Evolutionary conservation across 2,329 filamentous ascomycete genomes (phyloP), one percentile per base, ranked within the genome.

Genomic region (Neoarthrinium moseri): DNA sequence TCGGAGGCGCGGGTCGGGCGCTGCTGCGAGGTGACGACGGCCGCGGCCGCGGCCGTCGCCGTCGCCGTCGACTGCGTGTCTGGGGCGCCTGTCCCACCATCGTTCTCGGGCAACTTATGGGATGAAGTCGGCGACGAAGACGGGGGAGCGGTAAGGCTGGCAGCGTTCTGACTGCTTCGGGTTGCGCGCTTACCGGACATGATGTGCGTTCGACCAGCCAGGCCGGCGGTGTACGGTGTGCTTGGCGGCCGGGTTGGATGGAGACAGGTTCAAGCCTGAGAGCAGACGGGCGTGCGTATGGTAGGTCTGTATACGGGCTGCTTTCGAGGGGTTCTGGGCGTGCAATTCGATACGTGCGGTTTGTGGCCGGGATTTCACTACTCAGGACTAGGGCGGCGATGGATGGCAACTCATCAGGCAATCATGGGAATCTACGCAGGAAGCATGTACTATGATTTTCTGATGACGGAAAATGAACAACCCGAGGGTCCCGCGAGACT

Each of bases 141-240:
- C 21, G 29, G 40, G n/a, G 30, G 29, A 36, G 29, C 22, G 15
- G 42, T 20, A 22, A 36, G 34, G 32, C 41, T 42, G 35, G 47
- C 29, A 36, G 48, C 47, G 35, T 43, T 54, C 46, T 45, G 48
- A 30, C 33, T 49, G 27, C 23, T 50, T 34, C 37, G 46, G 55
- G 49, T 53, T 38, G 47, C 56, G 53, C 47, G 59, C 61, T 64
- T 64, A 64, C 62, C 62, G 48, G 62, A 62, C 62, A 64, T 64
- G 44, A 47, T 57, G 56, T 44, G 10, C 30, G 12, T 26, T 43
- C n/a, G 26, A 29, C 26, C 26, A 8, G 26, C 26, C 26, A 29
- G 26, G 26, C 8, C n/a, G 26, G n/a, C 26, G 8, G n/a, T 29
- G n/a, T n/a, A n/a, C 26, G 26, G n/a, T 29, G 8, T 29, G 26